Base-by-base conservation (phyloP, 495 filamentous ascomycete species). In the Aspergillus indologenus region DNA sequence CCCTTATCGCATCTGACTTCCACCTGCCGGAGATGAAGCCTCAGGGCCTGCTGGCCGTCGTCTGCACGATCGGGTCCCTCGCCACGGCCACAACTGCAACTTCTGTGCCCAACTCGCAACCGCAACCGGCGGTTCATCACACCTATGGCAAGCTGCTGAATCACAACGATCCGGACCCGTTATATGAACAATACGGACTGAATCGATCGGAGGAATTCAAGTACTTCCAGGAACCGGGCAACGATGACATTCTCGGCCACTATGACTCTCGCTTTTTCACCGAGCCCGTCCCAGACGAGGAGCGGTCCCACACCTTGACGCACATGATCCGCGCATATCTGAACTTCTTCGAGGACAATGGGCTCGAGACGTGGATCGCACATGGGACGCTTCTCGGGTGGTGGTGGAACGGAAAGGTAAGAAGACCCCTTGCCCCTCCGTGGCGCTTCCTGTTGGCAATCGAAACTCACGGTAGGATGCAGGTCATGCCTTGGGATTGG, bases 361-460 rank as follows among this genome's bases (percentile, higher is more conserved):
- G 81, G 0, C 70, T 90, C 56, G 88, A 91, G 67, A 92, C 90
- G 5, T 96, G 91, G 91, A 85, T 96, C 61, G 89, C 90, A 34
- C 91, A 96, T 71, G 91, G 91, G 21, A 92, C 90, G 17, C 75
- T 96, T 47, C 73, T 96, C 49, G 91, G 91, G 14, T 96, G 90
- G 90, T 94, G 89, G 89, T 96, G 91, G 91, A 92, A 91, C 65
- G 88, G 85, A 18, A 82, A 83, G 72, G 83, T 85, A 69, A 20
- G 62, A 23, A 24, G 12, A 47, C 8, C 1, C 17, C 11, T 0
- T 45, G 3, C n/a, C 22, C 12, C 45, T 18, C 43, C 43, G 20
- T 17, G 17, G 23, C 18, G 48, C 51, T 46, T 3, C 21, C 4
- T 12, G 6, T 43, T 48, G 17, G 40, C 19, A 45, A 44, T 45